Percentiles rank a stretch among this genome's conserved stretches.
phyloP scores from a whole-genome alignment of 345 rosid genomes.

The Salix koriyanagi region DNA sequence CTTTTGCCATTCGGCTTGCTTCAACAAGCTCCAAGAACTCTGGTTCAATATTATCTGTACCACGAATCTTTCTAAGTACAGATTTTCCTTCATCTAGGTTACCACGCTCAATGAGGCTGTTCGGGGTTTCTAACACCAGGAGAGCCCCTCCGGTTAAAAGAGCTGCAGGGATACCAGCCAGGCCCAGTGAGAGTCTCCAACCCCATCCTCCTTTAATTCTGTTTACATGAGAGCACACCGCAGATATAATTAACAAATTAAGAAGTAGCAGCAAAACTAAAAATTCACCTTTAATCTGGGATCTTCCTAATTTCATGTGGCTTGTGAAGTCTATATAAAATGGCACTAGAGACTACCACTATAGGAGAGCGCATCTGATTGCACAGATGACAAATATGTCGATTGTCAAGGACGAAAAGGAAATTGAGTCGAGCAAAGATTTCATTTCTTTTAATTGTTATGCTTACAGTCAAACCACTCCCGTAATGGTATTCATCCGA shows the following conservation, averaged over 20 bases:
- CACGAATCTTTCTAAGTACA: slow-evolving; percentile 70
- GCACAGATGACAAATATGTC: neutral
- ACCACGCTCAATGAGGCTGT: slow-evolving; percentile 86
- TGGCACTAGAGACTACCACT: neutral
- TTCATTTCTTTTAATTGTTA: neutral
- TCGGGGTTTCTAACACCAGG: slow-evolving; percentile 77
- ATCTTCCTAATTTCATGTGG: neutral
- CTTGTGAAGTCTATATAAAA: neutral
- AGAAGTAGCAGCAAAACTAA: neutral
- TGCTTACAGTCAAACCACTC: neutral
- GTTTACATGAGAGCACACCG: slow-evolving; percentile 8
- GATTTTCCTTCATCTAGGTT: slow-evolving; percentile 80
- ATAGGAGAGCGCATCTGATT: neutral
- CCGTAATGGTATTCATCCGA: neutral
- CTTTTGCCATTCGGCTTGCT: slow-evolving; percentile 80
- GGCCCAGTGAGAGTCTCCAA: slow-evolving; percentile 84
- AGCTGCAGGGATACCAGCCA: slow-evolving; percentile 85
- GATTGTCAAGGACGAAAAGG: neutral
- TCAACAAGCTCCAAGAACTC: slow-evolving; percentile 83
- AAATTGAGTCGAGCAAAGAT: neutral
- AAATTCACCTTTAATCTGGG: neutral
- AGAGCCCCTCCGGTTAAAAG: slow-evolving; percentile 77
- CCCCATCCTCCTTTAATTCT: slow-evolving; percentile 90
- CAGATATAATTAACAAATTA: neutral
- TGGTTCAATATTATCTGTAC: slow-evolving; percentile 75